Percentiles rank a stretch among this genome's conserved stretches.
Conservation (phyloP, 345 rosid species). For the Lepidium aucheri region DNA sequence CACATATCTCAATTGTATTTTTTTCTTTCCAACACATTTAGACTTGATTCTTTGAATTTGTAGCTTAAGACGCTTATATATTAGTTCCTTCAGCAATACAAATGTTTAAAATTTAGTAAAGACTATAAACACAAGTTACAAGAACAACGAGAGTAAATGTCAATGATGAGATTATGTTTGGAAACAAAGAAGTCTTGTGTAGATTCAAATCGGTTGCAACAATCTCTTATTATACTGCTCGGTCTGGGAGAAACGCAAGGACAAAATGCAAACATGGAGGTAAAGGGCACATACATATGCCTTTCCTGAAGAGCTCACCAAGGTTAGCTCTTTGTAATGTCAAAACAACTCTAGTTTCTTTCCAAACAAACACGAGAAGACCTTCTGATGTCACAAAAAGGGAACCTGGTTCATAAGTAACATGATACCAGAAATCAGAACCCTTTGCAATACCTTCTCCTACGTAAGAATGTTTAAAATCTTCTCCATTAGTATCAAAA, state of each 20-base stretch:
- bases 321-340: conserved; percentile 65
- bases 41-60: background rate
- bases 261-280: conserved; percentile 63
- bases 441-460: conserved; percentile 82
- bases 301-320: conserved; percentile 65
- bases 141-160: background rate
- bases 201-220: background rate
- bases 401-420: conserved; percentile 76
- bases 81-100: background rate
- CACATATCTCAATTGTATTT: too few relatives aligned
- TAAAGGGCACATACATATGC: conserved; percentile 49
- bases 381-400: conserved; percentile 56
- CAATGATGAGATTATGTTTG: background rate
- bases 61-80: background rate
- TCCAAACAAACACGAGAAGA: conserved; percentile 78
- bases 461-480: conserved; percentile 36
- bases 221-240: background rate
- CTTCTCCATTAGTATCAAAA: conserved; percentile 50
- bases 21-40: too few relatives aligned
- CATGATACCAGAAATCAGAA: conserved; percentile 66
- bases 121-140: background rate
- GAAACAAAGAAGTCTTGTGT: background rate
- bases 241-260: conserved; percentile 57
- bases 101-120: background rate
- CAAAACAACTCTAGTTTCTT: conserved; percentile 59